Base-by-base conservation (phyloP, 169 alveolate genomes). In the Cryptosporidium ubiquitum region DNA sequence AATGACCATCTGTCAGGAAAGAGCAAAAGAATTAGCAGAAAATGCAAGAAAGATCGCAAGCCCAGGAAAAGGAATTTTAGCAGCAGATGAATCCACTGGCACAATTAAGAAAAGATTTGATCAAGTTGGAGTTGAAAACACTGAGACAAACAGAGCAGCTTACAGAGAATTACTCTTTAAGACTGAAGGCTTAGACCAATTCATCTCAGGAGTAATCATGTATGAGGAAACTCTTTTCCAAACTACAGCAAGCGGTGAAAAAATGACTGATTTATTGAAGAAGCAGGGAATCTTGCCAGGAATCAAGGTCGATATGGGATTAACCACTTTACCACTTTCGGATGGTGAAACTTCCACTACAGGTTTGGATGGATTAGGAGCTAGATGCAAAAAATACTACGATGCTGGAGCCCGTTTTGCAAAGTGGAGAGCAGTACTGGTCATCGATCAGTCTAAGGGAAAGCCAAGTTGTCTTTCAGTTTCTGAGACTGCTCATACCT, bases 41-140 rank as follows among this genome's bases (percentile, higher is more conserved):
- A 95, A 86, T 61, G 97, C 96, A 39, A 79, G 57, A 23, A 84
- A 84, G 44, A 91, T 96, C 52, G 95, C 94, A 58, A 93, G 96
- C 42, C 95, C 96, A 31, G 99, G 99, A 70, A 97, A 97, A 94
- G 99, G 99, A 47, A 96, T 98, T 84, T 94, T 98, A 51, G 99
- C 99, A 29, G 99, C 99, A 35, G 99, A 98, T 91, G 99, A 98
- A 95, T 96, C 99, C 39, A 96, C 99, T 37, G 99, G 99, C 75
- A 98, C 99, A 31, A 97, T 98, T 68, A 97, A 97, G 92, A 97
- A 97, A 94, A 95, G 99, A 66, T 98, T 98, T 92, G 98, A 94
- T 66, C 91, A 92, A 70, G 96, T 97, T 69, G 94, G 96, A 31
- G 95, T 98, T 44, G 99, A 97, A 91, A 98, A 98, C 93, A 97